These are phyloP conservation scores for Psilocybe tampanensis DNA, from an alignment of 768 basidiomycete genomes.

Conservation along the genomic window DNA sequence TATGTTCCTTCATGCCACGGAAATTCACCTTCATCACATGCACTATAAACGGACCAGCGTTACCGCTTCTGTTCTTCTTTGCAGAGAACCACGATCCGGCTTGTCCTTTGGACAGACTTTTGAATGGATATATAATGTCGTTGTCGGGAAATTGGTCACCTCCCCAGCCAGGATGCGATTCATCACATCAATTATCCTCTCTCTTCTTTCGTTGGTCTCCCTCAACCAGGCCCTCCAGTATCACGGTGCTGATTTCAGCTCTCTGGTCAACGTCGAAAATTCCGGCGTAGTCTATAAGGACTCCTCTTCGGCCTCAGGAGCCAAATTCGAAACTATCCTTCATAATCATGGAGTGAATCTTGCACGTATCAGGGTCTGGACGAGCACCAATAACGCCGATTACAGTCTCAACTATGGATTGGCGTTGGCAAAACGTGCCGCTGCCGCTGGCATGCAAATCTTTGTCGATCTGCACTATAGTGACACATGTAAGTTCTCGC, in stretches of 20 bases:
- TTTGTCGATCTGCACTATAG: conserved; percentile 64
- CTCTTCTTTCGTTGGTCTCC: conserved; percentile 20
- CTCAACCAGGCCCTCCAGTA: conserved; percentile 42
- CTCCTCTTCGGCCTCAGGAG: conserved; percentile 29
- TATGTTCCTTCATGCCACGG: background rate
- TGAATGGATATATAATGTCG: background rate
- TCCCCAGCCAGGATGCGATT: conserved; percentile 24
- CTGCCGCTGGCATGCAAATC: conserved; percentile 57
- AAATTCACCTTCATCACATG: background rate
- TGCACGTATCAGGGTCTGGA: conserved; percentile 65
- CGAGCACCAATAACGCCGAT: conserved; percentile 49
- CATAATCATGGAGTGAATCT: conserved; percentile 56
- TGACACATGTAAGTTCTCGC: conserved; percentile 51
- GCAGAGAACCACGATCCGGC: background rate
- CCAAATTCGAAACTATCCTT: conserved; percentile 55
- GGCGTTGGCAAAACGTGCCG: conserved; percentile 54
- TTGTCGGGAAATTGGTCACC: background rate
- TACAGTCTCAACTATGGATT: conserved; percentile 57
- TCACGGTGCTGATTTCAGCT: conserved; percentile 60
- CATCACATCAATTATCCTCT: conserved; percentile 18
- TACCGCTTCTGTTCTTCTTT: background rate
- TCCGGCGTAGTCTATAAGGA: conserved; percentile 48
- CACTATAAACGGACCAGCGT: background rate
- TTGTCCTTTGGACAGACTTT: background rate
- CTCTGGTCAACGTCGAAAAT: conserved; percentile 53